Conservation (phyloP, 768 basidiomycete genomes). For the Collybiopsis confluens region DNA sequence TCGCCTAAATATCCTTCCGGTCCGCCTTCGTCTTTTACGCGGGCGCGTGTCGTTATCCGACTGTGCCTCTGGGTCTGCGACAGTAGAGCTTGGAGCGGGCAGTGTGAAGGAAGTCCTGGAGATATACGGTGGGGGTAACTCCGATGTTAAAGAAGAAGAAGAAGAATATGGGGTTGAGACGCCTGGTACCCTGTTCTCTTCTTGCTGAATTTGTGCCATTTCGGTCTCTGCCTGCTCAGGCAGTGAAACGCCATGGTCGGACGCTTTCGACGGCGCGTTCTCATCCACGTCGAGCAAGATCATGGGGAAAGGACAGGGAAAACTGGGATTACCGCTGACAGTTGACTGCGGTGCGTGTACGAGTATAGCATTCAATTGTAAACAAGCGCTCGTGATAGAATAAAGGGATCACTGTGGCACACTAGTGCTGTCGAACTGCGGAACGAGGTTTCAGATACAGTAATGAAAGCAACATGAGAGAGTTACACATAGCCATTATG, state of each 20-base stretch:
- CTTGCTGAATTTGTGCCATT: background rate
- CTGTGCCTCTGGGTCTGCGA: background rate
- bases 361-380: conserved; percentile 1
- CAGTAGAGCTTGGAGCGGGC: background rate
- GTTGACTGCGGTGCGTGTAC: background rate
- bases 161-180: background rate
- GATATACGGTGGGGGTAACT: background rate
- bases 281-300: background rate
- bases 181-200: background rate
- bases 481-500: background rate
- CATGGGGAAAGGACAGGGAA: background rate
- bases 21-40: no score
- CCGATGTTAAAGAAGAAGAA: background rate
- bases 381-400: background rate
- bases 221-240: background rate
- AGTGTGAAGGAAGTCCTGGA: background rate
- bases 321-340: no score
- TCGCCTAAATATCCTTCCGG: no score
- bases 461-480: background rate
- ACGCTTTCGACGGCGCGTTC: background rate
- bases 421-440: background rate
- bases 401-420: no score
- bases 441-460: background rate
- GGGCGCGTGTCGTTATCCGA: no score
- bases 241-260: background rate